Percentiles rank a stretch among this genome's conserved stretches.
Evolutionary conservation across 2,329 filamentous ascomycete genomes (phyloP).

Genomic region (Fusarium chuoi): DNA sequence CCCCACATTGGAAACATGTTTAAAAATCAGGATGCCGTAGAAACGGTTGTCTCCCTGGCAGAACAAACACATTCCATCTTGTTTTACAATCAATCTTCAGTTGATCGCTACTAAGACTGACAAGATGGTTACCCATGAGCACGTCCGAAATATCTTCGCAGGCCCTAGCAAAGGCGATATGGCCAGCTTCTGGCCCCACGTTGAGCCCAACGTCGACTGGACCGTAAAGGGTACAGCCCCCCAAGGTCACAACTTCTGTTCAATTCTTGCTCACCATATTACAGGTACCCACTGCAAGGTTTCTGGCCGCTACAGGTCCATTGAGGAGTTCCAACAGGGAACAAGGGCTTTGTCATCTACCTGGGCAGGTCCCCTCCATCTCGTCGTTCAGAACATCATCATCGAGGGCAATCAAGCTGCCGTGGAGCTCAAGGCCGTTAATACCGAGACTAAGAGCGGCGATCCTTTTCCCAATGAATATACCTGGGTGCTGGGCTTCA

Average conservation of each 20-base stretch:
- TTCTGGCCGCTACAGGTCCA: not conserved
- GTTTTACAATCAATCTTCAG: not conserved
- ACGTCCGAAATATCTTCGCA: not conserved
- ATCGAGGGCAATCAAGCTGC: not conserved
- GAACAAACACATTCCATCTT: no score
- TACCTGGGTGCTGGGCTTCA: not conserved
- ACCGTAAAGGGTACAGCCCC: not conserved
- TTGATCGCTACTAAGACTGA: not conserved
- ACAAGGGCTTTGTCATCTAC: not conserved
- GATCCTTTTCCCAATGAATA: not conserved
- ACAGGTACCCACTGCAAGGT: not conserved
- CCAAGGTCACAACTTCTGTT: not conserved
- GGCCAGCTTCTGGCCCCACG: not conserved
- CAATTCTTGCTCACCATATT: not conserved
- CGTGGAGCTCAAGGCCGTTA: not conserved
- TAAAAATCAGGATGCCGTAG: not conserved
- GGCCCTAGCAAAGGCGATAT: not conserved
- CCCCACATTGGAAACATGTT: not conserved
- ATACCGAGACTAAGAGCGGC: not conserved
- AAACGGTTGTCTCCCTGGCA: no score
- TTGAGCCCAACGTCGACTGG: not conserved
- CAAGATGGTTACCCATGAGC: not conserved
- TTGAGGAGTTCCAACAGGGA: not conserved
- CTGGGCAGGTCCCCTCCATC: not conserved
- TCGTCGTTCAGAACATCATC: not conserved